Evolutionary conservation across 2,329 filamentous ascomycete genomes (phyloP).

Genomic region (Colletotrichum filicis): DNA sequence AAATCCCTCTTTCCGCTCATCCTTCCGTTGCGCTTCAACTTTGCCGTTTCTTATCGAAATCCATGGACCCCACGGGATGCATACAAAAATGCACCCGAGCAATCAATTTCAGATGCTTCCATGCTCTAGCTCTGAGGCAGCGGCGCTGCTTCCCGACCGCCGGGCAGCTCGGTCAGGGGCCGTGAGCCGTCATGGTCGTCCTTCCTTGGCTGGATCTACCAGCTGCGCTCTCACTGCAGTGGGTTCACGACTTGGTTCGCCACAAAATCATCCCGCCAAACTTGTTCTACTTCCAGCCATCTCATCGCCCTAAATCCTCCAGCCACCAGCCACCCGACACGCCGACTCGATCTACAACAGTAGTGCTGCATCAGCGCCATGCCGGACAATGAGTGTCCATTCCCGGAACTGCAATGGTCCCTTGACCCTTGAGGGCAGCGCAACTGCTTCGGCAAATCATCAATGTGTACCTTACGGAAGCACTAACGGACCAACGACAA

Average conservation of each 20-base stretch:
- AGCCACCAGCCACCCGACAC: constrained; percentile 1
- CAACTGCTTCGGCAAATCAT: neutral
- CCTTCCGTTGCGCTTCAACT: neutral
- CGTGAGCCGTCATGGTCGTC: neutral
- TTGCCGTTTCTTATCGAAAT: neutral
- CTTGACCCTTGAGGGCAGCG: neutral
- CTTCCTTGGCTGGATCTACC: too few relatives aligned
- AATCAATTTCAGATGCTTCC: neutral
- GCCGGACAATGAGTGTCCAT: neutral
- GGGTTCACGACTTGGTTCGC: neutral
- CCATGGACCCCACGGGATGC: neutral
- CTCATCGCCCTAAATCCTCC: neutral
- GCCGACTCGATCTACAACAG: constrained; percentile 2
- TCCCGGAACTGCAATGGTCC: neutral
- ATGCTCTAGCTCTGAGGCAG: constrained; percentile 1
- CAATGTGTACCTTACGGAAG: neutral
- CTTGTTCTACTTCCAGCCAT: neutral
- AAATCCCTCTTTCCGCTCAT: neutral
- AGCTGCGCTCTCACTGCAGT: too few relatives aligned
- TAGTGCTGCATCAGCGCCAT: neutral
- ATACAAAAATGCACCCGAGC: neutral
- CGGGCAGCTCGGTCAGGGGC: neutral
- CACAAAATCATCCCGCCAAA: neutral
- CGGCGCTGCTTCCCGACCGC: constrained; percentile 20
- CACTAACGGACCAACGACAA: neutral